Conservation (phyloP, 2,329 filamentous ascomycete species). For the Cytospora paraplurivora region DNA sequence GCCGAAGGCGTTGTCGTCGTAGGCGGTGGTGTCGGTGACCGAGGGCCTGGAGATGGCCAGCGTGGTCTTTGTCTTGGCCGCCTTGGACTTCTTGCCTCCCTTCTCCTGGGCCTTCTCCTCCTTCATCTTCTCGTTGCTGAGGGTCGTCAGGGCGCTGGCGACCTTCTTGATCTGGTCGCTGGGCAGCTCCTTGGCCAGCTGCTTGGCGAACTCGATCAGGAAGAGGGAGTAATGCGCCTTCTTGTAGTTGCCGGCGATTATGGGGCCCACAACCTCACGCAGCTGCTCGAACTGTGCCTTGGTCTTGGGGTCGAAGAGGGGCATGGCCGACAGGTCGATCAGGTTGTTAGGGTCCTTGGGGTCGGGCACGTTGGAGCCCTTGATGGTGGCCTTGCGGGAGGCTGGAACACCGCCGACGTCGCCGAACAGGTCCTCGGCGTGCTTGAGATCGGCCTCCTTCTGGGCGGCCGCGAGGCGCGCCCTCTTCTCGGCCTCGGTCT, state of each 20-base stretch:
- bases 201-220: slow-evolving; percentile 87
- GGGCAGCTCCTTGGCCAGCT: slow-evolving; percentile 81
- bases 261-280: slow-evolving; percentile 75
- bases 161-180: slow-evolving; percentile 98
- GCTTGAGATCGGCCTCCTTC: slow-evolving; percentile 83
- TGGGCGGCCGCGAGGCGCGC: slow-evolving; percentile 77
- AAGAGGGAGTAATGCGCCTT: slow-evolving; percentile 91
- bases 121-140: slow-evolving; percentile 97
- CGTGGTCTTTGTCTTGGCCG: slow-evolving; percentile 89
- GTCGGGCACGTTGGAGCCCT: slow-evolving; percentile 67
- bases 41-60: slow-evolving; percentile 65
- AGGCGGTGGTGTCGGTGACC: slow-evolving; percentile 66
- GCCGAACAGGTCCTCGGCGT: slow-evolving; percentile 87
- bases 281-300: slow-evolving; percentile 84
- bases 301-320: slow-evolving; percentile 85
- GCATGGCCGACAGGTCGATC: slow-evolving; percentile 77
- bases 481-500: slow-evolving; percentile 71
- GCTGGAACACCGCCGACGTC: slow-evolving; percentile 67
- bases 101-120: slow-evolving; percentile 96
- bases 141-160: slow-evolving; percentile 79
- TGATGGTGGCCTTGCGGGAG: slow-evolving; percentile 66
- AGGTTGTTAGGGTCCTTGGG: slow-evolving; percentile 73
- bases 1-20: slow-evolving; percentile 79
- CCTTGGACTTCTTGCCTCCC: slow-evolving; percentile 95
- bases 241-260: slow-evolving; percentile 74